Evolutionary conservation across 2,329 filamentous ascomycete species (phyloP).

Genomic region (Calonectria ilicicola): DNA sequence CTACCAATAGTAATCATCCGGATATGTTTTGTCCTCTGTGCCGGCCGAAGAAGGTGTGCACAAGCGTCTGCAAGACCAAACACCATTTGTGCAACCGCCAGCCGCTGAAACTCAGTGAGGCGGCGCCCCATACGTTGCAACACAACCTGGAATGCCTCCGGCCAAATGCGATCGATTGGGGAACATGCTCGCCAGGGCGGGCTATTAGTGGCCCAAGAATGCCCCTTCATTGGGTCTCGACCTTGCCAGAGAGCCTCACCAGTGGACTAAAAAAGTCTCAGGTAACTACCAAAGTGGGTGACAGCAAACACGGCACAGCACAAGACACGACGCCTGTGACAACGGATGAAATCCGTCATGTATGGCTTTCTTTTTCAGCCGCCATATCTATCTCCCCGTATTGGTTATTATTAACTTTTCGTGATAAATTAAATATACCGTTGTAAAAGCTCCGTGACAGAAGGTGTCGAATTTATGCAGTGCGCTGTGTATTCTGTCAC

Average conservation of each 20-base stretch:
- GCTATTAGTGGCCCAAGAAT: background rate
- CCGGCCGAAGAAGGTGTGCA: background rate
- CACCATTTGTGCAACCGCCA: background rate
- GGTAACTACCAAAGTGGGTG: too few relatives aligned
- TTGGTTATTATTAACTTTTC: too few relatives aligned
- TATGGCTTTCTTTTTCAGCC: too few relatives aligned
- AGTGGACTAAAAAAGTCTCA: background rate
- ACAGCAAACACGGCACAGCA: too few relatives aligned
- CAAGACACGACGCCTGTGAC: too few relatives aligned
- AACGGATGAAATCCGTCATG: too few relatives aligned
- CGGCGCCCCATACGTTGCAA: conserved; percentile 8
- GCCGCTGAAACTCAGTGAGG: conserved; percentile 19
- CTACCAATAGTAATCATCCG: conserved; percentile 1
- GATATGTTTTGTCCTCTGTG: background rate
- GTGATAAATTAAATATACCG: too few relatives aligned
- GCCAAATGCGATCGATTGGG: background rate
- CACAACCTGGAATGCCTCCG: background rate
- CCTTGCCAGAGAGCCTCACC: background rate
- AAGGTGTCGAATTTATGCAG: background rate
- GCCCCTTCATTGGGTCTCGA: background rate
- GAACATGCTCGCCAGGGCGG: conserved; percentile 7
- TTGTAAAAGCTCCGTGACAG: background rate
- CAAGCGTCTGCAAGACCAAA: background rate
- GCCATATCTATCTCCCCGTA: too few relatives aligned
- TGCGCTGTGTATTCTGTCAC: background rate